Evolutionary conservation across 1,284 basidiomycete genomes (phyloP).

Genomic region (Moniliophthora roreri): DNA sequence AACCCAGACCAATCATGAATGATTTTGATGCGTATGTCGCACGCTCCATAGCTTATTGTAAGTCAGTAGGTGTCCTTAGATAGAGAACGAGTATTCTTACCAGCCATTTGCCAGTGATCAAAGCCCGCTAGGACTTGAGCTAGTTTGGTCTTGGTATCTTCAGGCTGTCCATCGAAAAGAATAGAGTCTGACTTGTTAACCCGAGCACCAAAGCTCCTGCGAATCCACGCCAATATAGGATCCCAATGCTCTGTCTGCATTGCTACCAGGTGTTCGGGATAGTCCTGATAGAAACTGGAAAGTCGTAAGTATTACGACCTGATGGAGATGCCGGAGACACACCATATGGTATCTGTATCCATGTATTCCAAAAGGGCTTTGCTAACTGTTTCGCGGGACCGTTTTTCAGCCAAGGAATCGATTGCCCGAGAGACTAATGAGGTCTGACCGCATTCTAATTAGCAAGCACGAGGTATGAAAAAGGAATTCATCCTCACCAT

Average conservation of each 20-base stretch:
- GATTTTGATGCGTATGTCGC: constrained; percentile 91
- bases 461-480: too few species aligned
- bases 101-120: constrained; percentile 86
- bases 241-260: constrained; percentile 91
- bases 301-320: constrained; percentile 3
- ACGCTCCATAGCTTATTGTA: constrained; percentile 80
- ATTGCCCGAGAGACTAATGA: constrained; percentile 88
- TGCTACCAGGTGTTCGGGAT: constrained; percentile 73
- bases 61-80: constrained; percentile 3
- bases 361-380: constrained; percentile 83
- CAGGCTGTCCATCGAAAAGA: constrained; percentile 65
- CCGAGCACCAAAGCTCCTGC: constrained; percentile 63
- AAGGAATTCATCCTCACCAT: constrained; percentile 57
- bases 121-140: constrained; percentile 57
- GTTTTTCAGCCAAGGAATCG: constrained; percentile 69
- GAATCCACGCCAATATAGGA: constrained; percentile 83
- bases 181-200: constrained; percentile 72
- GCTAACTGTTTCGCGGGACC: constrained; percentile 64
- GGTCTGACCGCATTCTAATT: constrained; percentile 53
- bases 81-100: constrained; percentile 40
- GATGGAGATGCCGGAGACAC: constrained; percentile 20
- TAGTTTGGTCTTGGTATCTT: constrained; percentile 65
- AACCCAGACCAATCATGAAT: constrained; percentile 85
- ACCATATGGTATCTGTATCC: constrained; percentile 97
- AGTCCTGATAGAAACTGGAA: constrained; percentile 79